These are phyloP conservation scores for Irpex lacteus DNA, from an alignment of 1,284 basidiomycete species.

Conservation along the genomic window DNA sequence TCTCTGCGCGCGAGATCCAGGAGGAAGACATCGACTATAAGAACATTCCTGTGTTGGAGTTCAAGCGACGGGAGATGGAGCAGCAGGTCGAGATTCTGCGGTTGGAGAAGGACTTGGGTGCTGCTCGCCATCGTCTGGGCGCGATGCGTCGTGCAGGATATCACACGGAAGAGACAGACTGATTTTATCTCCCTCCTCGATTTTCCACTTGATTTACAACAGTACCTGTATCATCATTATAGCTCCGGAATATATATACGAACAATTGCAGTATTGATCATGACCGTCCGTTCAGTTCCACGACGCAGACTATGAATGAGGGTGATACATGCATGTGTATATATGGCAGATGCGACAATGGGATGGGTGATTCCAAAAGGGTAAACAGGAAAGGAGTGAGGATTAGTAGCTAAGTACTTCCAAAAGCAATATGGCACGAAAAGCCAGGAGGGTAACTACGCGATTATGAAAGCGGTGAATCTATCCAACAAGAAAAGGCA, in stretches of 20 bases:
- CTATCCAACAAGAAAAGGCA: slow-evolving; percentile 6
- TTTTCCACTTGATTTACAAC: not conserved
- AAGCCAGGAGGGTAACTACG: slow-evolving; percentile 12
- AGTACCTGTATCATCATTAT: slow-evolving; percentile 13
- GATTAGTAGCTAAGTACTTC: slow-evolving; percentile 9
- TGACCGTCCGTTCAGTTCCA: not conserved
- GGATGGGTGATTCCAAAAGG: not conserved
- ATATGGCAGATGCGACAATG: slow-evolving; percentile 1
- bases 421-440: slow-evolving; percentile 13
- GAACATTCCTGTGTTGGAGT: slow-evolving; percentile 91
- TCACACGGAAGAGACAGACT: slow-evolving; percentile 66
- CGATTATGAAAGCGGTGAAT: slow-evolving; percentile 7
- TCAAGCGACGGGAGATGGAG: slow-evolving; percentile 98
- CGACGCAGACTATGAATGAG: slow-evolving; percentile 3
- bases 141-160: slow-evolving; percentile 91
- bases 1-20: slow-evolving; percentile 80
- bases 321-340: slow-evolving; percentile 5
- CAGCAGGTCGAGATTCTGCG: slow-evolving; percentile 98
- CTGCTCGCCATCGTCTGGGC: slow-evolving; percentile 82
- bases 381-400: not conserved
- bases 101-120: slow-evolving; percentile 93
- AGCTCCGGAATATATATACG: slow-evolving; percentile 12
- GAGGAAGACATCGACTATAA: slow-evolving; percentile 89
- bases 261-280: slow-evolving; percentile 10
- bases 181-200: slow-evolving; percentile 1